Base-by-base conservation (phyloP, 805 yeast genomes). In the Deakozyma indianensis region DNA sequence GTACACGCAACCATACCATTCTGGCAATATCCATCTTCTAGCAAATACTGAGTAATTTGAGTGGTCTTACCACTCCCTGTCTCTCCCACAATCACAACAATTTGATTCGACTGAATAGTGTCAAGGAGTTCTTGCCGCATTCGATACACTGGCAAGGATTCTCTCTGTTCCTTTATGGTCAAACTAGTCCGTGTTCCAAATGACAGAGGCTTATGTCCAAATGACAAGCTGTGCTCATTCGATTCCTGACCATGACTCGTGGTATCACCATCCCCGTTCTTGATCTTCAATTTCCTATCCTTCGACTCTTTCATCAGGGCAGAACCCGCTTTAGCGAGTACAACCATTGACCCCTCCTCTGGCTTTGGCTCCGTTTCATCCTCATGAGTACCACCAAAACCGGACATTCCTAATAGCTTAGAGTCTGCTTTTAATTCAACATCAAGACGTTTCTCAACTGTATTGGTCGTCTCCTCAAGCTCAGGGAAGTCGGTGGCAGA, bases 1-100 rank as follows among this genome's bases (percentile, higher is more conserved):
- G 92, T 82, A 55, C 87, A 77, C 1, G 77, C 87, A 23, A 75
- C 69, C 48, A 65, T 59, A 22, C 58, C 53, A 7, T 48, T n/a
- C 11, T 43, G 21, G 81, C 83, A 4, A 78, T 83, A 74, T 0
- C 86, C 85, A 46, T 73, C 83, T 48, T 82, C 87, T 50, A 60
- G 77, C 16, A 87, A 61, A 54, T 80, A 86, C 54, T 86, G 95
- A 0, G 95, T 83, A 16, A 87, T 59, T 60, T 87, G 95, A 0
- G 96, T 87, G 0, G 97, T 88, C 58, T 90, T 90, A 54, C 97
- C 97, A 0, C 96, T 86, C 35, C 98, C 98, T 0, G 98, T 90
- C 59, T 90, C 96, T 49, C 97, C 97, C 47, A 87, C 83, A 5
- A 90, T 75, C 3, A 90, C 73, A n/a, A 79, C 65, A 0, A 88